Base-by-base conservation (phyloP, 352 stramenopile species). In the Phytopythium montanum region DNA sequence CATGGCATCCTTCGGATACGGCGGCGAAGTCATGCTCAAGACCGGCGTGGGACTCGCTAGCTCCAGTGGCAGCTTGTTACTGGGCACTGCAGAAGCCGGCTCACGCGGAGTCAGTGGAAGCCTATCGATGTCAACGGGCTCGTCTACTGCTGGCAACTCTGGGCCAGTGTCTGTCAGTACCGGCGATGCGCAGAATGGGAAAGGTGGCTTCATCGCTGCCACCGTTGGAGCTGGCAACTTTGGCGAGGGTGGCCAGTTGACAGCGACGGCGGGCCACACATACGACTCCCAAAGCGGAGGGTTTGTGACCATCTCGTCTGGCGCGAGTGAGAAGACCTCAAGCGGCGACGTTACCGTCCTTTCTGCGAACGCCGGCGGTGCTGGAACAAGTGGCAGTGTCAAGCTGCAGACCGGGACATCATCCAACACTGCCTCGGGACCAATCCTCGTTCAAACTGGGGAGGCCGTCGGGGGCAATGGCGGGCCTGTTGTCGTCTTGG, bases 211-310 rank as follows among this genome's bases (percentile, higher is more conserved):
- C 25, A 61, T 95, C 33, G 52, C 74, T 57, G 36, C 88, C 1
- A 54, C 61, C 53, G 80, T 88, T 55, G 87, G 87, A n/a, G 59
- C 65, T 44, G 90, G 90, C 39, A 75, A 95, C 62, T 77, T 81
- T 31, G 90, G 86, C 28, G 75, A 94, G 69, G 94, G 94, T 36
- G 92, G 90, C 6, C 57, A 83, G 10, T 62, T 98, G 2, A 72
- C 71, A 12, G 45, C 97, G 19, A 66, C 79, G 58, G 78, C 91
- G 53, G 94, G 94, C 25, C 76, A 60, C 25, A 94, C 81, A 14
- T 70, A 66, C 3, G 84, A 92, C 48, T 77, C 76, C 8, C 69
- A 70, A 26, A 88, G 75, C n/a, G 84, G 84, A 64, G 84, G 84
- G n/a, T 75, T 76, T 39, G 59, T 94, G 31, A 65, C 62, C 0